These are phyloP conservation scores for Aegle marmelos DNA, from an alignment of 345 rosid species.

Conservation along the genomic window DNA sequence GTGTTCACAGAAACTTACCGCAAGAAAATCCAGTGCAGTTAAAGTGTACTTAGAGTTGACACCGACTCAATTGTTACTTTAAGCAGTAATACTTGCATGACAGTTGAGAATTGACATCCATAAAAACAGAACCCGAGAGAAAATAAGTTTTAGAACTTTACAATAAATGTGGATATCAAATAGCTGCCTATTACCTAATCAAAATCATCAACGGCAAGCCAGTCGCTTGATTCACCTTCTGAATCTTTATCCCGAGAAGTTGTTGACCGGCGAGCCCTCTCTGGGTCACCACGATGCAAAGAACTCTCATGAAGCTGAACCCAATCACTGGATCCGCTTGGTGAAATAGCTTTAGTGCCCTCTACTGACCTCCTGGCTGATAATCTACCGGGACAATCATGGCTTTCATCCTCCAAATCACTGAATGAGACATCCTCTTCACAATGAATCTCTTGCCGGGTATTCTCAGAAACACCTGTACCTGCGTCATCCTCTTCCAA, in stretches of 20 bases:
- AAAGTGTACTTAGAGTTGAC: neutral
- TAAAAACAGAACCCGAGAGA: neutral
- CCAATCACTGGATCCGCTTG: slow-evolving; percentile 62
- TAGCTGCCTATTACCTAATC: slow-evolving; percentile 30
- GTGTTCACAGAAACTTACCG: slow-evolving; percentile 15
- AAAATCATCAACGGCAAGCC: slow-evolving; percentile 61
- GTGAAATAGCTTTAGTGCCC: slow-evolving; percentile 28
- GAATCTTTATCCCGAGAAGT: slow-evolving; percentile 52
- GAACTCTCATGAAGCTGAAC: slow-evolving; percentile 44
- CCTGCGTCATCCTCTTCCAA: slow-evolving; percentile 35
- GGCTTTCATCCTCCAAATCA: slow-evolving; percentile 55
- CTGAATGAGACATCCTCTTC: slow-evolving; percentile 58
- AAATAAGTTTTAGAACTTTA: slow-evolving; percentile 25
- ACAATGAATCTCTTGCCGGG: slow-evolving; percentile 25
- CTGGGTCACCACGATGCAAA: slow-evolving; percentile 21
- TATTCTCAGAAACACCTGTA: slow-evolving; percentile 19
- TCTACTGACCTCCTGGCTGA: slow-evolving; percentile 19
- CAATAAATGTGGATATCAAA: slow-evolving; percentile 26
- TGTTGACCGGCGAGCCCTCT: slow-evolving; percentile 33
- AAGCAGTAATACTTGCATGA: neutral
- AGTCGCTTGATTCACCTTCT: slow-evolving; percentile 64
- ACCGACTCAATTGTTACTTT: slow-evolving; percentile 8
- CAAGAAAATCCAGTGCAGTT: neutral
- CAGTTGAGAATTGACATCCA: slow-evolving; percentile 15
- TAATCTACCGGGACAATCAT: slow-evolving; percentile 28